Evolutionary conservation across 176 grass and related monocot species (phyloP), one percentile per base, ranked within the genome.

Genomic region (Musa itinerans): DNA sequence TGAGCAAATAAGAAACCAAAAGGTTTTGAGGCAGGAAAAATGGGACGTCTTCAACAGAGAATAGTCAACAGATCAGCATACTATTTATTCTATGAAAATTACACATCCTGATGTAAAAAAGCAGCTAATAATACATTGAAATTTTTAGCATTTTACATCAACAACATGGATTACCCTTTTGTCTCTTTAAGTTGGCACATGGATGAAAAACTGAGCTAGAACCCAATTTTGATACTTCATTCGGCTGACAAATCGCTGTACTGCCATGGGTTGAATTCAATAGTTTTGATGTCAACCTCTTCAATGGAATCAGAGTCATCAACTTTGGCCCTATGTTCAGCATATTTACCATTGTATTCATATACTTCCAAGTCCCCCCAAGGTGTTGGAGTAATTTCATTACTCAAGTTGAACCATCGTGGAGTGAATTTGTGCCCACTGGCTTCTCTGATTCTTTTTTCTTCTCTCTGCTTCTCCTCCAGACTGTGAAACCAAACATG

Each of bases 351-450:
- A 13, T 90, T 97, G 72, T 87, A 97, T 51, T 93, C 88, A 13
- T 89, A 97, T 65, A 97, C 73, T 75, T 97, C 90, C 78, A 97
- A 65, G 1, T 93, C 90, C n/a, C 90, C 94, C 94, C 94, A 97
- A 2, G 94, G 94, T 4, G 94, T 91, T 10, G 90, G 66, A 16
- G 50, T 14, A 11, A 93, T 72, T 55, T 84, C 86, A 50, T 81
- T 75, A 1, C 82, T 93, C 69, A 71, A 14, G 34, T 90, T 93
- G 83, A 97, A 97, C 94, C 94, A 97, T 85, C 66, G 83, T 50
- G 94, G 90, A 68, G 86, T 87, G 63, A 87, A 97, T 34, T 91
- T 78, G 62, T 97, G 83, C 0, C 77, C 84, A 76, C 81, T 90
- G 11, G 71, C 80, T 34, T 93, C 93, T 8, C 93, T 88, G 2